Conservation (phyloP, 148 eudicot genomes). For the Cornus kousa region DNA sequence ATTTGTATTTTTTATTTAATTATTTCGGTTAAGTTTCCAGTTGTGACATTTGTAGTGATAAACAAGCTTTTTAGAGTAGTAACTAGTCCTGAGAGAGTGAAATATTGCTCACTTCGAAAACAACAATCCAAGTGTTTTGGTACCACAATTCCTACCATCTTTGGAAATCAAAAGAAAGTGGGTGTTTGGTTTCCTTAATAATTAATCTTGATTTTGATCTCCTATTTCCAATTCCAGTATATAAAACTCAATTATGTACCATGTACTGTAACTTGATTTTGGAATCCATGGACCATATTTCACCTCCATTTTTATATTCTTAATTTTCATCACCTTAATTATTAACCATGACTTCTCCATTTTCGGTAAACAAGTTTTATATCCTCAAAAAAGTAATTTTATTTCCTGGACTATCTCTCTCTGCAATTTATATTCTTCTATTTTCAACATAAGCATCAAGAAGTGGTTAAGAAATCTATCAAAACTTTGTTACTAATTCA, state of each 20-base stretch:
- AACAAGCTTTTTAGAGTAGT: no score
- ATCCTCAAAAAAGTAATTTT: no score
- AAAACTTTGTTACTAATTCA: no score
- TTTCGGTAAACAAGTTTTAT: neutral
- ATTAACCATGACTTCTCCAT: neutral
- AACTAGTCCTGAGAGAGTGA: no score
- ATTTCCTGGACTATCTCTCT: no score
- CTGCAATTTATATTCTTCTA: neutral
- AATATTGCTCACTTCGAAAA: neutral
- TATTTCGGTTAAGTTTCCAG: no score
- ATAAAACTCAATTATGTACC: no score
- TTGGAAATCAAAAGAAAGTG: conserved; percentile 6
- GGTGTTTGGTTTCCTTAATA: neutral
- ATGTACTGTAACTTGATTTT: no score
- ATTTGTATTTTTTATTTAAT: neutral
- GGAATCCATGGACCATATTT: neutral
- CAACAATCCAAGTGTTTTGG: neutral
- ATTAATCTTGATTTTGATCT: neutral
- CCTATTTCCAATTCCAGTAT: neutral
- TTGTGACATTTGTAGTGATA: no score
- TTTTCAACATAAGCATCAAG: neutral
- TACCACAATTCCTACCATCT: conserved; percentile 9
- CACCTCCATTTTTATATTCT: neutral
- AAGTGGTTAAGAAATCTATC: no score
- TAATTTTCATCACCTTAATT: neutral